Conservation (phyloP, 441 rosid species). For the Adansonia grandidieri region DNA sequence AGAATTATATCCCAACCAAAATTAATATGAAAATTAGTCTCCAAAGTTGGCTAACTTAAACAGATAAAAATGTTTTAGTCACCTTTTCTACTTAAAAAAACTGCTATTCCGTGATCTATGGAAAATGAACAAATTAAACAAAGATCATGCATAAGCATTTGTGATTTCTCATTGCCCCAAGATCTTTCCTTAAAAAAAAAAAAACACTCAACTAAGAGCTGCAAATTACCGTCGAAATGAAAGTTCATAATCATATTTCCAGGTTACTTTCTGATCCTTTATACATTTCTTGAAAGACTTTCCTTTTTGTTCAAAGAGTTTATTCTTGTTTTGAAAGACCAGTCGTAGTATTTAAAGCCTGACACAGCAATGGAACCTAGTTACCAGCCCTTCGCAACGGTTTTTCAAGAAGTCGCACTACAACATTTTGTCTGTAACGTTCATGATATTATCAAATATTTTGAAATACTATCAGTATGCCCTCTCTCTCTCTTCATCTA, state of each 20-base stretch:
- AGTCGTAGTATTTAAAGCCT: neutral
- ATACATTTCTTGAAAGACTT: neutral
- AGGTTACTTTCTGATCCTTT: neutral
- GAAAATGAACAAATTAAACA: neutral
- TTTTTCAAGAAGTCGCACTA: too few species aligned
- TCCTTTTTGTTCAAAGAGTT: neutral
- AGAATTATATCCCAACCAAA: neutral
- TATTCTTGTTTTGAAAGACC: neutral
- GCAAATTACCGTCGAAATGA: too few species aligned
- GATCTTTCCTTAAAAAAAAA: too few species aligned
- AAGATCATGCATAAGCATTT: neutral
- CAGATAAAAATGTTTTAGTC: neutral
- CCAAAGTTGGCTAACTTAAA: neutral
- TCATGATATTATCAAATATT: too few species aligned
- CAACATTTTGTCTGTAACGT: too few species aligned
- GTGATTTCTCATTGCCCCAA: too few species aligned
- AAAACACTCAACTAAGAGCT: too few species aligned
- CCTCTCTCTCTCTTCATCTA: neutral
- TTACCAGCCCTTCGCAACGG: neutral
- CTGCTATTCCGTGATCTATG: neutral
- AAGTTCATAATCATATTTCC: neutral
- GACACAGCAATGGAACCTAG: neutral
- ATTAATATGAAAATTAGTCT: neutral
- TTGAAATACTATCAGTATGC: too few species aligned
- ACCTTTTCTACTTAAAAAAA: neutral